These are phyloP conservation scores for Auricularia sp. DNA, from an alignment of 768 basidiomycete genomes.

Conservation along the genomic window DNA sequence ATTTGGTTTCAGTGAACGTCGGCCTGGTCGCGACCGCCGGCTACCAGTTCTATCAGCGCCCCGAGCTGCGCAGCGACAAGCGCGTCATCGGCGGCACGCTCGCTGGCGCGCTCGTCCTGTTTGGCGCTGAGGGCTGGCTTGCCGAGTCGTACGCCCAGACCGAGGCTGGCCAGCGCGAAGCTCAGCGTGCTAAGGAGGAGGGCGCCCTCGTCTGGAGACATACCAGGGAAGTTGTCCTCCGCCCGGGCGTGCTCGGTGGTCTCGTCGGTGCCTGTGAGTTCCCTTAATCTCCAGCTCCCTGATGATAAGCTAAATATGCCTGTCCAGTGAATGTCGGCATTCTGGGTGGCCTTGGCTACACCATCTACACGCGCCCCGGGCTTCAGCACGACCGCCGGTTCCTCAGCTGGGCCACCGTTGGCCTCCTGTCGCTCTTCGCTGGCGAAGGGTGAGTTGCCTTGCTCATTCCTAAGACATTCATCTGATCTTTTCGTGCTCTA, in stretches of 20 bases:
- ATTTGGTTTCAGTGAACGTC: slow-evolving; percentile 45
- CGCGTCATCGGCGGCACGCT: slow-evolving; percentile 41
- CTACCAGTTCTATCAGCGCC: slow-evolving; percentile 53
- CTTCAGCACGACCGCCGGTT: slow-evolving; percentile 49
- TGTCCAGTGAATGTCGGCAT: slow-evolving; percentile 50
- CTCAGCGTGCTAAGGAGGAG: slow-evolving; percentile 45
- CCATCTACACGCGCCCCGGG: slow-evolving; percentile 37
- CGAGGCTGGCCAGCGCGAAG: slow-evolving; percentile 45
- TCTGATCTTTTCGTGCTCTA: not conserved
- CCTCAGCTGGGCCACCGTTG: slow-evolving; percentile 47
- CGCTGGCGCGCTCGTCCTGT: slow-evolving; percentile 43
- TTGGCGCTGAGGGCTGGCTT: slow-evolving; percentile 53
- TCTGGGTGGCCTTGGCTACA: slow-evolving; percentile 52
- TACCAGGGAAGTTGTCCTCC: slow-evolving; percentile 43
- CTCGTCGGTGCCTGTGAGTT: slow-evolving; percentile 47
- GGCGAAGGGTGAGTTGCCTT: slow-evolving; percentile 45
- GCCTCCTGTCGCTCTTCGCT: slow-evolving; percentile 49
- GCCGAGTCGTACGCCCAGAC: slow-evolving; percentile 53
- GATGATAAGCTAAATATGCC: too few species aligned
- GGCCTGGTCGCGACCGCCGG: slow-evolving; percentile 54
- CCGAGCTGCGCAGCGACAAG: slow-evolving; percentile 49
- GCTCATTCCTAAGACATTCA: too few species aligned
- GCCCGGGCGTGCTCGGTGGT: slow-evolving; percentile 59
- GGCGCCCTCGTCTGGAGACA: slow-evolving; percentile 45
- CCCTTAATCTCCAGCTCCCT: too few species aligned